Evolutionary conservation across 2,329 filamentous ascomycete species (phyloP), one percentile per base, ranked within the genome.

Genomic region (Pseudohalonectria lignicola): DNA sequence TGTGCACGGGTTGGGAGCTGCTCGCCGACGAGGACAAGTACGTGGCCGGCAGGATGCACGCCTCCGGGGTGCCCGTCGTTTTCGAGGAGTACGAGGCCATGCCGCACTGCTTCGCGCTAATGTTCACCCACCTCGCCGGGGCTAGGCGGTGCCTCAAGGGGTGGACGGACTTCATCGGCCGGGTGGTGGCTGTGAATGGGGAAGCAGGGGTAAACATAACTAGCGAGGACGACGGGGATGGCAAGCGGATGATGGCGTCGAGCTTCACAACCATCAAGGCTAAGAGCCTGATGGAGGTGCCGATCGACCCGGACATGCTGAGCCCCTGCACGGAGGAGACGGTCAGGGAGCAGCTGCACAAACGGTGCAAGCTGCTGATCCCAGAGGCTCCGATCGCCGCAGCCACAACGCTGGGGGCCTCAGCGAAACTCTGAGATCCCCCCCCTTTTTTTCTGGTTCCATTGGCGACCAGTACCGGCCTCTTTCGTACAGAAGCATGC

Each of bases 71-170:
- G 1, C 51, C 50, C 0, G 72, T 88, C 0, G 65, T 74, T 4
- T 82, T 78, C 49, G 75, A 84, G 53, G 74, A 86, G 57, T 92
- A 78, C 53, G 79, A 87, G 54, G 80, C 76, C 3, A 90, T 90
- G 84, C 82, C 85, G 39, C 84, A 88, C 57, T 76, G 74, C 47
- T 90, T 86, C 51, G 74, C 70, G 1, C 49, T 76, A 44, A 45
- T 84, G 1, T 57, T 85, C 39, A 56, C 64, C 2, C 56, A 59
- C 4, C 53, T 67, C 2, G 51, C 62, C 1, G 64, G 59, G 21
- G 59, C 69, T 3, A 59, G 52, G 46, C 63, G 69, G 34, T 82
- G 75, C 48, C 69, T 75, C 41, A 54, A 65, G 12, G 59, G 62
- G 3, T 76, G 76, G 70, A 59, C 71, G 0, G 56, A 53, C 2